Percentiles rank a stretch among this genome's conserved stretches.
Evolutionary conservation across 1,284 basidiomycete genomes (phyloP).

Genomic region (Meripilus lineatus): DNA sequence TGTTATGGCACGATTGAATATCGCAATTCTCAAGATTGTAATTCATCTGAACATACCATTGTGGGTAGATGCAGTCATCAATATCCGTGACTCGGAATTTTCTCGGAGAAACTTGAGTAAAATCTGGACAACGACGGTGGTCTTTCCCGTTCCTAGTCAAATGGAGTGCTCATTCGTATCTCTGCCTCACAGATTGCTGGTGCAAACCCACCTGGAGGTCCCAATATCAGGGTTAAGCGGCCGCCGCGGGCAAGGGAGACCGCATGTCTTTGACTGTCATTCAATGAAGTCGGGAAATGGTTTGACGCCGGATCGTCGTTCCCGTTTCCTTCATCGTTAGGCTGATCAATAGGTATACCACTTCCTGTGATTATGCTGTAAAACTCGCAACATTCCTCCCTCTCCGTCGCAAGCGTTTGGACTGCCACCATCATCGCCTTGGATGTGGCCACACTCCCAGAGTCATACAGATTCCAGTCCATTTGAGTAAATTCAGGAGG

Average conservation of each 20-base stretch:
- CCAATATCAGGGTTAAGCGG: constrained; percentile 56
- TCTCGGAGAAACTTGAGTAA: constrained; percentile 39
- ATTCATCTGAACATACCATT: constrained; percentile 38
- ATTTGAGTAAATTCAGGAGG: constrained; percentile 53
- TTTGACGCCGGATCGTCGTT: constrained; percentile 6
- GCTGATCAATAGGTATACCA: neutral
- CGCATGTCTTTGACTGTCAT: constrained; percentile 54
- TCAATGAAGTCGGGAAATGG: constrained; percentile 29
- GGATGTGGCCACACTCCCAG: constrained; percentile 55
- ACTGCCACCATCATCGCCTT: constrained; percentile 62
- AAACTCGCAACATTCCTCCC: constrained; percentile 43
- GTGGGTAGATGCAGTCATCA: constrained; percentile 67
- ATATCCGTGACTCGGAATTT: constrained; percentile 38
- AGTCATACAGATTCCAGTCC: constrained; percentile 60
- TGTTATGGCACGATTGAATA: constrained; percentile 17
- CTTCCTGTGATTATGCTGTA: constrained; percentile 38
- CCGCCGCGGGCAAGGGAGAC: constrained; percentile 27
- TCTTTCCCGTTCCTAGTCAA: constrained; percentile 57
- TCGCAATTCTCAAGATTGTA: neutral
- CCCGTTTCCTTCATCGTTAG: constrained; percentile 1
- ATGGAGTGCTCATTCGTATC: neutral
- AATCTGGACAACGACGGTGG: constrained; percentile 60
- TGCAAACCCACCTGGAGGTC: constrained; percentile 47
- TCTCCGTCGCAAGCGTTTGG: constrained; percentile 37
- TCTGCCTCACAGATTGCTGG: neutral